Evolutionary conservation across 768 basidiomycete genomes (phyloP), one percentile per base, ranked within the genome.

Genomic region (Panaeolus papilionaceus): DNA sequence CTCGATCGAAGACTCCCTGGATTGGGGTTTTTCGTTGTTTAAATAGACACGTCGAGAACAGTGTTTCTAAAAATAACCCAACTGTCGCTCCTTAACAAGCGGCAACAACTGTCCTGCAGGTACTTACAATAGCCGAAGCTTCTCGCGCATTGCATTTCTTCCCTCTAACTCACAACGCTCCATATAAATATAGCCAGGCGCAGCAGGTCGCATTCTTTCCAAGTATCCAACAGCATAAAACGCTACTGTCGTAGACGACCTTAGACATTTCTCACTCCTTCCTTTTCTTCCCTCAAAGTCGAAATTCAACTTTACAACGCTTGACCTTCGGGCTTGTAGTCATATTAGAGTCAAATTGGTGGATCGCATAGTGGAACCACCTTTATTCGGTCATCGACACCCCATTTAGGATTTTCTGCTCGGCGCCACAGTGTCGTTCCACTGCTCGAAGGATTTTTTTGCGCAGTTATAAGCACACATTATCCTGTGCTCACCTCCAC

Each of bases 121-220:
- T 49, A 49, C 40, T 42, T 16, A 16, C n/a, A 23, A 49, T 49
- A 49, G 47, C 47, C 47, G 54, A 28, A 58, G 33, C 54, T 58
- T 58, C 54, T 58, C 54, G 54, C 28, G 20, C 54, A 37, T 33
- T 49, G 11, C 26, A 28, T 58, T 58, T 58, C 26, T 11, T 33
- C 14, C 5, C 28, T 4, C 54, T 33, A 58, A 58, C 54, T 58
- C 37, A 58, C 54, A 28, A 58, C 33, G 28, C 54, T 58, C n/a
- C 33, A 9, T 49, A 58, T 58, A 58, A 58, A 28, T 58, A 58
- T 58, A 58, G 54, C 54, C 54, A 58, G 54, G 54, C 54, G 54
- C 54, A 58, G 54, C 54, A 58, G 54, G n/a, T 20, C 20, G 20
- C 47, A 49, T 49, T 49, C 47, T 9, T 23, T 49, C 47, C n/a